Conservation (phyloP, 345 rosid genomes). For the Cardiospermum halicacabum region DNA sequence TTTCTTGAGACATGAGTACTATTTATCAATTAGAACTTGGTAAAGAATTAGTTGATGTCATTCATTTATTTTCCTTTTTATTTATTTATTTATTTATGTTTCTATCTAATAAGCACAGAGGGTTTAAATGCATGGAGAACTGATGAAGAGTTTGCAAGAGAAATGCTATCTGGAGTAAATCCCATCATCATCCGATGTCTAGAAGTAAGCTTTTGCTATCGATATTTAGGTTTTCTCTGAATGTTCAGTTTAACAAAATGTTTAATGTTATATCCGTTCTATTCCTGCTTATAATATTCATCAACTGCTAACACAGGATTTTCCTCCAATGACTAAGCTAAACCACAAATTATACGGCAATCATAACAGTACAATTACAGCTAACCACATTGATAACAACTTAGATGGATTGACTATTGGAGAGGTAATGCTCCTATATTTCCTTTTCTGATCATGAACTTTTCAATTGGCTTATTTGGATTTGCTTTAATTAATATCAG, state of each 20-base stretch:
- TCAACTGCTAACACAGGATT: too few species aligned
- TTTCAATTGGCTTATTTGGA: neutral
- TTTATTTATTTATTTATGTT: too few species aligned
- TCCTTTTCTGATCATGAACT: neutral
- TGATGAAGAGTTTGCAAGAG: conserved; percentile 76
- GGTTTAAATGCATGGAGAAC: conserved; percentile 64
- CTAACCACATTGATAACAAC: conserved; percentile 41
- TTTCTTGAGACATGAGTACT: too few species aligned
- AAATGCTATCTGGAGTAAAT: conserved; percentile 78
- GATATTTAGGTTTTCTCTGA: too few species aligned
- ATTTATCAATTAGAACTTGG: too few species aligned
- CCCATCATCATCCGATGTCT: conserved; percentile 57
- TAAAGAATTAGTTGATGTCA: too few species aligned
- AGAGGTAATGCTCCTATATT: conserved; percentile 34
- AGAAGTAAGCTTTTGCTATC: conserved; percentile 41
- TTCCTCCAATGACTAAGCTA: conserved; percentile 64
- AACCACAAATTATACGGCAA: conserved; percentile 41
- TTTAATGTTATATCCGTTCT: too few species aligned
- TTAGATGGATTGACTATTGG: conserved; percentile 45
- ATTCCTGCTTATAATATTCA: too few species aligned
- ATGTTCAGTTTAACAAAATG: too few species aligned
- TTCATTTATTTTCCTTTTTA: too few species aligned
- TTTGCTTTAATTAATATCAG: neutral
- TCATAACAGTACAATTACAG: conserved; percentile 48
- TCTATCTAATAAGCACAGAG: too few species aligned